phyloP scores from a whole-genome alignment of 257 asterid species.

The Nyctanthes arbortristis region DNA sequence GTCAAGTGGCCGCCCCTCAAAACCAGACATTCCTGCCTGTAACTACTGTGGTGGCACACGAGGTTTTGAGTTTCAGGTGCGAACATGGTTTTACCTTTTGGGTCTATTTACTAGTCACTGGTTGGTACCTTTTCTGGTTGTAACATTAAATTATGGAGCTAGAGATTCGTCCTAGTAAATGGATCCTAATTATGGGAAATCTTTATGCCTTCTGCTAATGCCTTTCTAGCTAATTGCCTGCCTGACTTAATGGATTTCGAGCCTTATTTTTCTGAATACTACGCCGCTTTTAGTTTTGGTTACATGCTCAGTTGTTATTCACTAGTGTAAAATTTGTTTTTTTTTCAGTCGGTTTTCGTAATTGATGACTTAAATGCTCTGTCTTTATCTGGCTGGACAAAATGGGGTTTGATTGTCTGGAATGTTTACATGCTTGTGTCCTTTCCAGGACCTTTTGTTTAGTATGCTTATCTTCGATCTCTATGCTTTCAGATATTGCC shows the following conservation, averaged over 20 bases:
- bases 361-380: too few species aligned
- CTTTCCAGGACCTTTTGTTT: too few species aligned
- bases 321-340: background rate
- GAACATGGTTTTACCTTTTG: background rate
- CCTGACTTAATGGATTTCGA: background rate
- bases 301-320: background rate
- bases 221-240: background rate
- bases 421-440: background rate
- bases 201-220: background rate
- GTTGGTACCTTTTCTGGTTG: constrained; percentile 8
- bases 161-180: background rate
- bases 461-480: too few species aligned
- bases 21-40: constrained; percentile 66
- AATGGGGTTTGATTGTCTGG: background rate
- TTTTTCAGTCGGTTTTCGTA: too few species aligned
- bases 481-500: constrained; percentile 66
- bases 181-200: background rate
- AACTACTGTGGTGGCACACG: constrained; percentile 65
- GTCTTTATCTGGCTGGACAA: too few species aligned
- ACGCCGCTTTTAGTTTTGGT: background rate
- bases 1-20: constrained; percentile 73
- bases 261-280: background rate
- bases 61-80: constrained; percentile 86
- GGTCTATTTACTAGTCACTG: background rate
- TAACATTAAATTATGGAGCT: background rate